Evolutionary conservation across 108 stramenopile species (phyloP).

Genomic region (Aurantiochytrium sp.): DNA sequence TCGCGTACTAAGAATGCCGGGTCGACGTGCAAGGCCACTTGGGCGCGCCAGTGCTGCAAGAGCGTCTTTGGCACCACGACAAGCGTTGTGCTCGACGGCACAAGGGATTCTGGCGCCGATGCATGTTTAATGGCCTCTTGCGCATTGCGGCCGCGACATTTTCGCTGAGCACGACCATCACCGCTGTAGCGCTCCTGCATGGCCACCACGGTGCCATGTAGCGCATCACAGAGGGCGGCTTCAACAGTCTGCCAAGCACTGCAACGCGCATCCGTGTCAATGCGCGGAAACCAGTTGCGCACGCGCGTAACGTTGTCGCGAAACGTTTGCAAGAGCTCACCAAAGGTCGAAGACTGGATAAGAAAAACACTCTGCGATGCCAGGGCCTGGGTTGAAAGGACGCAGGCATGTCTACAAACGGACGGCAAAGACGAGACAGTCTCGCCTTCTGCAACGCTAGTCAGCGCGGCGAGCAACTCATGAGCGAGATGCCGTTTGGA

Average conservation of each 20-base stretch:
- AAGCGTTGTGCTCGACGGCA: slow-evolving; percentile 34
- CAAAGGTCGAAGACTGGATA: neutral
- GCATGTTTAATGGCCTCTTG: neutral
- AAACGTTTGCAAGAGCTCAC: neutral
- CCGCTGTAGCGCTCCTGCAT: neutral
- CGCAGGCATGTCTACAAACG: too few species aligned
- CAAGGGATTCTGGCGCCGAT: slow-evolving; percentile 19
- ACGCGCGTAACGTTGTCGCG: neutral
- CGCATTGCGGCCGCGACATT: neutral
- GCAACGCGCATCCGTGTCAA: neutral
- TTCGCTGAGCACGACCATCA: neutral
- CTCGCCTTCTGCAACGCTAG: too few species aligned
- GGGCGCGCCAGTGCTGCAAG: slow-evolving; percentile 43
- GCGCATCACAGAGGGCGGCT: neutral
- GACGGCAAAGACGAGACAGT: too few species aligned
- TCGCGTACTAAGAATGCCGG: too few species aligned
- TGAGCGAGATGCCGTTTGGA: too few species aligned
- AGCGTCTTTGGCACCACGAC: slow-evolving; percentile 45
- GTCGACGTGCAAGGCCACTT: slow-evolving; percentile 28
- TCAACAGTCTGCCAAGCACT: neutral
- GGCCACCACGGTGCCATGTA: neutral
- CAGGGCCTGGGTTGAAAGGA: too few species aligned
- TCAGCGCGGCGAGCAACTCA: too few species aligned
- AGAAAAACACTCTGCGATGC: too few species aligned
- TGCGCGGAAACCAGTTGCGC: neutral